Evolutionary conservation across 371 early-diverging fungal species (phyloP).

Genomic region (Mucor circinelloides): DNA sequence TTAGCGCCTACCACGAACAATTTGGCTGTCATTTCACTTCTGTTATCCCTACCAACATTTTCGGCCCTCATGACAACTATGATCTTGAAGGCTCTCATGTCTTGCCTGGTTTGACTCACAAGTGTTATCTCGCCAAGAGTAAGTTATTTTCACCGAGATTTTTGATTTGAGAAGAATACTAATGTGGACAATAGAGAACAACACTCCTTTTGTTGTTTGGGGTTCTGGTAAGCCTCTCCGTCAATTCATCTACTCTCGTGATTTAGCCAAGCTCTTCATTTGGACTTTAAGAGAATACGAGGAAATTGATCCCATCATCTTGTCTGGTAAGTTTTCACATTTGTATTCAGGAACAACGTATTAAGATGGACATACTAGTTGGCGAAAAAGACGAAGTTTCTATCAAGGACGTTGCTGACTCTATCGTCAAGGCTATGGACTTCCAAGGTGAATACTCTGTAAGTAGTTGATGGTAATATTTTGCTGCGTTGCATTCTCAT

Average conservation of each 20-base stretch:
- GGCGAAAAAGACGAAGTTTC: conserved; percentile 82
- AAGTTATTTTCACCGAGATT: conserved; percentile 21
- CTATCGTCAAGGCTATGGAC: conserved; percentile 71
- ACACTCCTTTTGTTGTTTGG: conserved; percentile 74
- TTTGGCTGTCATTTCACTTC: conserved; percentile 84
- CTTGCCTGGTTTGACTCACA: conserved; percentile 86
- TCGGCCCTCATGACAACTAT: conserved; percentile 87
- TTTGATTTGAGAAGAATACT: not conserved
- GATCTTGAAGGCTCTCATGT: conserved; percentile 84
- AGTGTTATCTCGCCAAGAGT: conserved; percentile 82
- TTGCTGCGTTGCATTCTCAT: not conserved
- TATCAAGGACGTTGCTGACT: conserved; percentile 81
- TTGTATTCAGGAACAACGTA: not conserved
- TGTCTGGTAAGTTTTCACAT: conserved; percentile 64
- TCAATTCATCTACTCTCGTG: conserved; percentile 87
- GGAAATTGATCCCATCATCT: conserved; percentile 81
- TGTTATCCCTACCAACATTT: conserved; percentile 87
- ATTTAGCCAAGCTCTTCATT: conserved; percentile 82
- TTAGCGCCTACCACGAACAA: conserved; percentile 79
- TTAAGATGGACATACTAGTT: conserved; percentile 39
- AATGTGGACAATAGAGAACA: conserved; percentile 52
- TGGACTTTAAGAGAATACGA: conserved; percentile 84
- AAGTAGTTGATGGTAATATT: conserved; percentile 7
- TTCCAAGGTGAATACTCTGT: conserved; percentile 66
- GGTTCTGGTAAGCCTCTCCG: conserved; percentile 86